These are phyloP conservation scores for Linaria vulgaris DNA, from an alignment of 257 asterid species.

Conservation along the genomic window DNA sequence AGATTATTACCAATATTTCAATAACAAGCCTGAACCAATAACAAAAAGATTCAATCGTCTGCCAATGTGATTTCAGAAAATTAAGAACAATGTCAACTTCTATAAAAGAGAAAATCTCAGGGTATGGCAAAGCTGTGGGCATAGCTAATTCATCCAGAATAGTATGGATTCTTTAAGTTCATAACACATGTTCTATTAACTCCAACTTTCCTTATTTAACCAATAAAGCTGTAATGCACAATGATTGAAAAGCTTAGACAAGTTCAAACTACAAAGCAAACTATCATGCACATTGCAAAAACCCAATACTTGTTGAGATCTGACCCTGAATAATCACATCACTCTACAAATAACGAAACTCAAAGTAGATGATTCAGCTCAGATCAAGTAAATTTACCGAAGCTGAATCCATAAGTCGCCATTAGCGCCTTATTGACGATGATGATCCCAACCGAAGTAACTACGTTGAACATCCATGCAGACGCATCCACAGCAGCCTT, in stretches of 20 bases:
- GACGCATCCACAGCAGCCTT: slow-evolving; percentile 89
- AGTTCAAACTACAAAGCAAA: slow-evolving; percentile 4
- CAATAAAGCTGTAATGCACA: background rate
- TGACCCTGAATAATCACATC: slow-evolving; percentile 11
- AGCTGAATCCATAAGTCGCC: slow-evolving; percentile 96
- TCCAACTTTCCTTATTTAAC: too few relatives aligned
- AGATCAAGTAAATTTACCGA: slow-evolving; percentile 54
- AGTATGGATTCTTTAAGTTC: too few relatives aligned
- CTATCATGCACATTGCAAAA: slow-evolving; percentile 11
- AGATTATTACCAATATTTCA: background rate
- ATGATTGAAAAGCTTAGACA: slow-evolving; percentile 2
- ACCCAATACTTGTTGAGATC: slow-evolving; percentile 7
- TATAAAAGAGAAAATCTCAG: background rate
- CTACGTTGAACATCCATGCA: slow-evolving; percentile 97
- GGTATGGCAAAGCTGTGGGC: too few relatives aligned
- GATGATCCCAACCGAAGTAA: slow-evolving; percentile 93
- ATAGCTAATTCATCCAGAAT: too few relatives aligned
- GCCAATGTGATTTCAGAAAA: background rate
- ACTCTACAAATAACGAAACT: slow-evolving; percentile 17
- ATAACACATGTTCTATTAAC: too few relatives aligned
- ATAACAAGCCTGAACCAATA: background rate
- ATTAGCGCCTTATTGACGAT: slow-evolving; percentile 93
- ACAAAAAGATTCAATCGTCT: background rate
- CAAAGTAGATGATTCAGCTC: background rate
- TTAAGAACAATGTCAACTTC: background rate